Conservation (phyloP, 192 early-diverging fungal genomes). For the Coemansia sp. region DNA sequence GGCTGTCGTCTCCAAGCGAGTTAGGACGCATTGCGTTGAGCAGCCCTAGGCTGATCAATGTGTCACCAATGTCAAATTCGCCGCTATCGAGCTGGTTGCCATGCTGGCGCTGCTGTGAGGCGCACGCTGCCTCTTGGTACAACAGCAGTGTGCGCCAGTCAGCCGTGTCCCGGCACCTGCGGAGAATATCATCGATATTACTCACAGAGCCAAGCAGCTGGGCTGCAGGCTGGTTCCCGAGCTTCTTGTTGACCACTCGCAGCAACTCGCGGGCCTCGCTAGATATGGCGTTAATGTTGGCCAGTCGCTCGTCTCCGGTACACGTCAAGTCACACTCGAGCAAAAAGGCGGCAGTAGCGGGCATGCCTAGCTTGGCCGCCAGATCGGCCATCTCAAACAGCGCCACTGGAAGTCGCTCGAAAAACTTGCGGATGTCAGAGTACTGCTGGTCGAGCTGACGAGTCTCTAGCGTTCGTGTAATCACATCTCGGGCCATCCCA, state of each 20-base stretch:
- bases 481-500: constrained; percentile 28
- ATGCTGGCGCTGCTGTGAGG: neutral
- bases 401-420: constrained; percentile 32
- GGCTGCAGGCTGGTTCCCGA: constrained; percentile 47
- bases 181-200: constrained; percentile 30
- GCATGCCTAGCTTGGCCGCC: constrained; percentile 37
- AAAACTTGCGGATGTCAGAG: constrained; percentile 48
- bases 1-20: neutral
- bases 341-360: constrained; percentile 41
- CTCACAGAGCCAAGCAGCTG: constrained; percentile 33
- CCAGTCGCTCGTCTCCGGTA: constrained; percentile 22
- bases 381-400: constrained; percentile 51
- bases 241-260: constrained; percentile 28
- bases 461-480: constrained; percentile 27
- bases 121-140: constrained; percentile 39
- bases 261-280: constrained; percentile 36
- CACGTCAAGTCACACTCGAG: constrained; percentile 53
- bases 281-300: constrained; percentile 21
- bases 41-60: constrained; percentile 43
- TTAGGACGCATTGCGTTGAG: constrained; percentile 35
- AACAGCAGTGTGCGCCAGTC: constrained; percentile 50
- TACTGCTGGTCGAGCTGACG: constrained; percentile 33
- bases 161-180: constrained; percentile 37
- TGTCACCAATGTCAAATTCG: constrained; percentile 38
- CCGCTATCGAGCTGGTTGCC: neutral